Evolutionary conservation across 2,329 filamentous ascomycete genomes (phyloP).

Genomic region (Pleurostoma richardsiae): DNA sequence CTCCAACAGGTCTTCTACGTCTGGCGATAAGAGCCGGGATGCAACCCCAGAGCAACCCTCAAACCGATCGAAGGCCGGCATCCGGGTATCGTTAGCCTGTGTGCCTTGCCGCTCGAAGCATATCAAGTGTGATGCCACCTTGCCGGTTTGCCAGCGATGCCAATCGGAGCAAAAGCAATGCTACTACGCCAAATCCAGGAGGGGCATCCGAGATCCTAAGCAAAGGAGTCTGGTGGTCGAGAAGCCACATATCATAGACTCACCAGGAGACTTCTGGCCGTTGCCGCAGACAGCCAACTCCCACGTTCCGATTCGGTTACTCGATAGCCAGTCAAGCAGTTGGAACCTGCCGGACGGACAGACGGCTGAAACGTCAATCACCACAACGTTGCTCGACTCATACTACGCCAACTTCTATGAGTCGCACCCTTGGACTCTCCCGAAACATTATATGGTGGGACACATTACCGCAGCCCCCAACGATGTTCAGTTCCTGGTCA

Average conservation of each 20-base stretch:
- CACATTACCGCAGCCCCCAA: constrained; percentile 4
- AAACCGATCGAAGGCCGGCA: constrained; percentile 23
- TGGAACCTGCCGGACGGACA: constrained; percentile 13
- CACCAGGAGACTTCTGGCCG: constrained; percentile 11
- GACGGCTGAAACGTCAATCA: constrained; percentile 5
- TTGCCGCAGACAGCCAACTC: constrained; percentile 13
- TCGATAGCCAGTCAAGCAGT: constrained; percentile 16
- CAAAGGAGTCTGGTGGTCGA: constrained; percentile 24
- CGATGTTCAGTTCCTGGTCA: constrained; percentile 20
- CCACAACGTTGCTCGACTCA: constrained; percentile 13
- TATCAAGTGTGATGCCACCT: constrained; percentile 21
- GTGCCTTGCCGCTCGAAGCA: constrained; percentile 47
- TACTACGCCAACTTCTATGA: constrained; percentile 19
- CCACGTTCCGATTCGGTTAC: constrained; percentile 10
- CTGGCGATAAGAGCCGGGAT: background rate
- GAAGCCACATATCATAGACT: constrained; percentile 13
- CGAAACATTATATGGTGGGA: constrained; percentile 7
- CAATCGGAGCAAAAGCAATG: constrained; percentile 34
- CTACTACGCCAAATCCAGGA: constrained; percentile 40
- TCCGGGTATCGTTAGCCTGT: constrained; percentile 35
- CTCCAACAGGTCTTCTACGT: constrained; percentile 1
- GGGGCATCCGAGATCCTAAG: constrained; percentile 32
- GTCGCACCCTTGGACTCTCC: constrained; percentile 9
- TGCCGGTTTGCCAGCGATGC: constrained; percentile 39
- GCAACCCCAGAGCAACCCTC: constrained; percentile 4